phyloP scores from a whole-genome alignment of 2,329 filamentous ascomycete species.

The Rosellinia necatrix region DNA sequence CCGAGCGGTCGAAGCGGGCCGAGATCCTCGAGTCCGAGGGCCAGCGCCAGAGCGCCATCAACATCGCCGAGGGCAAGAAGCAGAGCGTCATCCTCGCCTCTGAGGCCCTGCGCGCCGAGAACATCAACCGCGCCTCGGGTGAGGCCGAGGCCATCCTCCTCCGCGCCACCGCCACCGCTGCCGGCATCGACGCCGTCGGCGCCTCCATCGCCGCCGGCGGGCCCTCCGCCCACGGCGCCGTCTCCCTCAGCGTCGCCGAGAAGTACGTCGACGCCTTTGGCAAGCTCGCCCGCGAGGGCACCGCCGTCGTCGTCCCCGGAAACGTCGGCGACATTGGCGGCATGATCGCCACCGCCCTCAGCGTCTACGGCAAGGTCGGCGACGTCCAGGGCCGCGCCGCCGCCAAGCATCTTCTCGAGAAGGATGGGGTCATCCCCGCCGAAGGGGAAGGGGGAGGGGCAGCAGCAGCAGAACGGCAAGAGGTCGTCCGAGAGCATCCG shows the following conservation, averaged over 20 bases:
- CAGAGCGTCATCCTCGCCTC: slow-evolving; percentile 96
- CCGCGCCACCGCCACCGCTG: slow-evolving; percentile 83
- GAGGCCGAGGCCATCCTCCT: slow-evolving; percentile 92
- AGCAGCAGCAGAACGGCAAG: neutral
- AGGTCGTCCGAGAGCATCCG: slow-evolving; percentile 30
- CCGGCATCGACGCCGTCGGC: slow-evolving; percentile 86
- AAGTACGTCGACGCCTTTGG: slow-evolving; percentile 97
- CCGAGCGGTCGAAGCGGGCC: slow-evolving; percentile 94
- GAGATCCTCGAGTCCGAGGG: slow-evolving; percentile 98
- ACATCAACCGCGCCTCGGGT: slow-evolving; percentile 90
- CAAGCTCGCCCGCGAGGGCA: slow-evolving; percentile 92
- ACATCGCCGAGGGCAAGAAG: slow-evolving; percentile 97
- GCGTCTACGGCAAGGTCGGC: slow-evolving; percentile 92
- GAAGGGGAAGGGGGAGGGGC: slow-evolving; percentile 20
- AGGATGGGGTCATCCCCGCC: slow-evolving; percentile 31
- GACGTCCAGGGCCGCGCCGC: slow-evolving; percentile 74
- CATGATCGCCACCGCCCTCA: slow-evolving; percentile 96
- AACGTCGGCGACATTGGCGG: slow-evolving; percentile 95
- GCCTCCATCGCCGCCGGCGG: slow-evolving; percentile 74
- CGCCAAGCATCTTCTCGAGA: slow-evolving; percentile 56
- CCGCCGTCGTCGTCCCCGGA: slow-evolving; percentile 91
- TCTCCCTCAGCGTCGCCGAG: slow-evolving; percentile 89
- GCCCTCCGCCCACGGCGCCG: slow-evolving; percentile 76
- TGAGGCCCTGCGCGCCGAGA: slow-evolving; percentile 85
- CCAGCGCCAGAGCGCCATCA: slow-evolving; percentile 96